phyloP scores from a whole-genome alignment of 139 green algal genomes.

The Micractinium conductrix region DNA sequence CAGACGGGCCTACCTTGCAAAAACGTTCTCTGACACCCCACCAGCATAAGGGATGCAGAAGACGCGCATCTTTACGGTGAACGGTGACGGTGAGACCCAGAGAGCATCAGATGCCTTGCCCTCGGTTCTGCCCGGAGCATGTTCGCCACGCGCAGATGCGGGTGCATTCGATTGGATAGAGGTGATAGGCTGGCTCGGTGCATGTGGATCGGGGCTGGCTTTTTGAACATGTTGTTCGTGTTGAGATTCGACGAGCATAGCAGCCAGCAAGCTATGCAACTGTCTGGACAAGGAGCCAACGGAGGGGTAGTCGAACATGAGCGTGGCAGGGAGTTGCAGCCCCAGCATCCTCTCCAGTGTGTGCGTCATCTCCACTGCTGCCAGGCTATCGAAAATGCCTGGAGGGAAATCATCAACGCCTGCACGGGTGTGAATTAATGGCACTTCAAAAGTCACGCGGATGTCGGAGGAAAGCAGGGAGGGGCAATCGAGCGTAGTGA shows the following conservation, averaged over 20 bases:
- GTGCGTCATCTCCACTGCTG: conserved; percentile 80
- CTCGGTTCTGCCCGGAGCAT: no score
- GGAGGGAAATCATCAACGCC: not conserved
- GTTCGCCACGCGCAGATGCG: no score
- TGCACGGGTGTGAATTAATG: not conserved
- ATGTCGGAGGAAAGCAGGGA: no score
- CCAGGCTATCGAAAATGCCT: conserved; percentile 67
- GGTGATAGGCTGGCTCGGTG: no score
- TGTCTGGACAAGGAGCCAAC: not conserved
- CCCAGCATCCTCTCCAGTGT: conserved; percentile 53
- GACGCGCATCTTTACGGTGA: conserved; percentile 49
- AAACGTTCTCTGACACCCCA: conserved; percentile 57
- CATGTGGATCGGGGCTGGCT: no score
- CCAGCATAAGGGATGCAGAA: conserved; percentile 62
- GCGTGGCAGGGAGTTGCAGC: conserved; percentile 59
- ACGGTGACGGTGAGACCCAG: conserved; percentile 40
- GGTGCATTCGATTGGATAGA: no score
- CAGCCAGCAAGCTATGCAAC: conserved; percentile 1
- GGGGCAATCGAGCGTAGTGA: no score
- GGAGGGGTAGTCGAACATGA: conserved; percentile 75
- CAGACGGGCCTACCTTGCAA: conserved; percentile 42
- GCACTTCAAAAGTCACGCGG: not conserved
- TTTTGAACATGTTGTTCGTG: no score
- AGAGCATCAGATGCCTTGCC: no score
- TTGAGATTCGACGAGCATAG: no score